phyloP scores from a whole-genome alignment of 169 alveolate species.

The Babesia microti region DNA sequence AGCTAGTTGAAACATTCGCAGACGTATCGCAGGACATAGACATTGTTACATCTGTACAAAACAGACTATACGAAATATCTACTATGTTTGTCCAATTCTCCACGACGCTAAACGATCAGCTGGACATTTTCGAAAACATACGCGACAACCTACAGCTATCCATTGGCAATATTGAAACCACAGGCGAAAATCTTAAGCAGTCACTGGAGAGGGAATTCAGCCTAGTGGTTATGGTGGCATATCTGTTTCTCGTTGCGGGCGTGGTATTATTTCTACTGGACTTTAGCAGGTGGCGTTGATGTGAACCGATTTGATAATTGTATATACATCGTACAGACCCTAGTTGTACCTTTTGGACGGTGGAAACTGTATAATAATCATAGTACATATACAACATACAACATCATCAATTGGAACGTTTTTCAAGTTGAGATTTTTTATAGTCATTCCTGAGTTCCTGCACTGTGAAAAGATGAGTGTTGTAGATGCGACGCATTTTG shows the following conservation, averaged over 20 bases:
- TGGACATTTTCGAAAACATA: slow-evolving; percentile 31
- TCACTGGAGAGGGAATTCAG: no score
- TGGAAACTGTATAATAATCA: no score
- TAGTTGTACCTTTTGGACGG: no score
- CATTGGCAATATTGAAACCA: slow-evolving; percentile 35
- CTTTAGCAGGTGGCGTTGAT: no score
- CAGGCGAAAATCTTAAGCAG: slow-evolving; percentile 34
- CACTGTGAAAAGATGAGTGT: slow-evolving; percentile 64
- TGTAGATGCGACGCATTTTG: slow-evolving; percentile 56
- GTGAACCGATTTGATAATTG: no score
- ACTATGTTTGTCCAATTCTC: slow-evolving; percentile 47
- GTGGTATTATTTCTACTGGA: no score
- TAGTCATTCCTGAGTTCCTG: slow-evolving; percentile 49
- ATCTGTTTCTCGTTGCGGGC: no score
- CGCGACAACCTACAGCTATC: slow-evolving; percentile 42
- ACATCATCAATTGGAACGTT: not conserved
- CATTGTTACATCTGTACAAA: slow-evolving; percentile 32
- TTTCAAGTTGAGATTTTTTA: not conserved
- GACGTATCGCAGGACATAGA: slow-evolving; percentile 18
- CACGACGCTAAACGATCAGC: slow-evolving; percentile 39
- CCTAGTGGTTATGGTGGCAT: no score
- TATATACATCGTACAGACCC: no score
- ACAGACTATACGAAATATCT: slow-evolving; percentile 39
- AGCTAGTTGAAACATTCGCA: slow-evolving; percentile 9
- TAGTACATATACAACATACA: not conserved